Conservation (phyloP, 106 monocot genomes). For the Posidonia australis region DNA sequence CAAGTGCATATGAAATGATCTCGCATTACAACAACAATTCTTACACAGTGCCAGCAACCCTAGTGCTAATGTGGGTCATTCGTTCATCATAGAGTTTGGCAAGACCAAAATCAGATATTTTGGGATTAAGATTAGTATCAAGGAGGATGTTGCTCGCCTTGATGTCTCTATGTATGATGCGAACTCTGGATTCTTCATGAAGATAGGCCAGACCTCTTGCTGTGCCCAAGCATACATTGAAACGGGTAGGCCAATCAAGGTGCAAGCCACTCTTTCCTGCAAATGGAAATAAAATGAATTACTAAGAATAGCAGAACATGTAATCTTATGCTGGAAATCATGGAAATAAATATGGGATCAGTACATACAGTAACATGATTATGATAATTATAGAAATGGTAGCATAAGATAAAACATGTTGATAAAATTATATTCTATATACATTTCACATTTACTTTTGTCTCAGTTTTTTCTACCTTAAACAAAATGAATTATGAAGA, state of each 20-base stretch:
- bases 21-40: background rate
- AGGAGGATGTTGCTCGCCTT: constrained; percentile 30
- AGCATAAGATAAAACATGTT: no score
- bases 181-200: constrained; percentile 27
- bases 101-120: constrained; percentile 37
- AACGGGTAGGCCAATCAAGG: constrained; percentile 25
- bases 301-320: no score
- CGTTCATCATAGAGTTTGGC: constrained; percentile 23
- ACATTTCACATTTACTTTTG: no score
- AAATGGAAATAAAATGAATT: no score
- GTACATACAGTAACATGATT: no score
- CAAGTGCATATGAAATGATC: background rate
- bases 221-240: constrained; percentile 22
- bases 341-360: no score
- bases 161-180: constrained; percentile 34
- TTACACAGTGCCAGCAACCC: constrained; percentile 31
- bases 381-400: no score
- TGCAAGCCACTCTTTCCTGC: constrained; percentile 7
- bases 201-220: constrained; percentile 32
- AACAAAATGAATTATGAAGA: no score
- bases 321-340: no score
- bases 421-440: no score
- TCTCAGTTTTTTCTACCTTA: no score
- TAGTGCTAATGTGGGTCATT: constrained; percentile 23
- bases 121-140: constrained; percentile 22